Evolutionary conservation across 2,329 filamentous ascomycete genomes (phyloP), one percentile per base, ranked within the genome.

Genomic region (Sphaerostilbella broomeana): DNA sequence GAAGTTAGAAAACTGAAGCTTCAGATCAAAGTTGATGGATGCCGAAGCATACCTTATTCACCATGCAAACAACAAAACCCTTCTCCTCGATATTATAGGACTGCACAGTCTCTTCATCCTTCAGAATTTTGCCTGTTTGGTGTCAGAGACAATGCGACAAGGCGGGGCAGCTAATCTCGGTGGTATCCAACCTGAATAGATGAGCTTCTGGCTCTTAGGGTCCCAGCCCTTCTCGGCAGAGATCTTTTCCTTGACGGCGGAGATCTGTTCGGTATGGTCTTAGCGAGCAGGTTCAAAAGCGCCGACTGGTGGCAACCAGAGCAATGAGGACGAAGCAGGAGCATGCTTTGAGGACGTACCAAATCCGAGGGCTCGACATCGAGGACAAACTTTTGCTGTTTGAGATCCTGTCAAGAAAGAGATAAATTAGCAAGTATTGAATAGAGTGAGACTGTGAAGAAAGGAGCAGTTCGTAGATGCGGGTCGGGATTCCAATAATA

Each of bases 21-120:
- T n/a, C n/a, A n/a, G n/a, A n/a, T n/a, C n/a, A n/a, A n/a, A n/a
- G n/a, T n/a, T n/a, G n/a, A n/a, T n/a, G 12, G 12, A n/a, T 16
- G 27, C 25, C 24, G 6, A n/a, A 16, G 7, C 64, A 47, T 70
- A 94, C 89, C 85, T 97, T 97, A 61, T 86, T 87, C 55, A 94
- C 82, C 81, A 98, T 95, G 70, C 92, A 98, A 45, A 98, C 92
- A 56, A 98, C 88, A 63, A 97, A 98, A 25, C 92, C 92, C 75
- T 97, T 98, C 76, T 97, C 92, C 67, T 98, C 90, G 48, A 98
- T 97, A 68, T 87, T 95, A 72, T 97, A 97, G 27, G 86, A 89
- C 64, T 88, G 87, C 53, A 98, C 85, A 3, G 89, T 95, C 60
- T 95, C 92, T 47, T 88, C 87, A 83, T 98, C 90, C 67, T 95